phyloP scores from a whole-genome alignment of 805 yeast genomes.

The Saccharomycopsis fodiens region DNA sequence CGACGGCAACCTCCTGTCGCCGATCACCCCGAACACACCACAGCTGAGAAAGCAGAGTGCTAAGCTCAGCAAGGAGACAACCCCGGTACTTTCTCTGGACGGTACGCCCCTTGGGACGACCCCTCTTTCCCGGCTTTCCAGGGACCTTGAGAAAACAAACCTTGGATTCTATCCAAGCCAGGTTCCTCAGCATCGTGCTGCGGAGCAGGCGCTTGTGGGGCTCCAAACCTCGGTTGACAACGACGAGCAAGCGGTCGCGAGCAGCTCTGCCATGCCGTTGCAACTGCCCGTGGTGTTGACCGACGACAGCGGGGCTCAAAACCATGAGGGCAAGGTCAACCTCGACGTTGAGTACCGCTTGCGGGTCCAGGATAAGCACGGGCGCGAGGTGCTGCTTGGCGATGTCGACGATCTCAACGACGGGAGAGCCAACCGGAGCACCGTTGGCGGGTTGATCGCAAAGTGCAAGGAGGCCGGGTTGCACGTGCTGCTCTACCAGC shows the following conservation, averaged over 20 bases:
- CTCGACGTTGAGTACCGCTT: neutral
- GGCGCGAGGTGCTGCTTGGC: neutral
- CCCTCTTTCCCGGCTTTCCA: conserved; percentile 15
- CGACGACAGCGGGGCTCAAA: conserved; percentile 3
- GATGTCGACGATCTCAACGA: neutral
- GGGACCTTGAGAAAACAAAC: conserved; percentile 6
- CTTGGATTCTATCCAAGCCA: neutral
- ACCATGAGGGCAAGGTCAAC: neutral
- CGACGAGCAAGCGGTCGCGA: conserved; percentile 2
- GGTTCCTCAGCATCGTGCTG: neutral
- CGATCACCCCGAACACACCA: neutral
- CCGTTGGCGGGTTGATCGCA: neutral
- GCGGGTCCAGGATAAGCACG: neutral
- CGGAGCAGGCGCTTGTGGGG: conserved; percentile 10
- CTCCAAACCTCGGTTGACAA: conserved; percentile 4
- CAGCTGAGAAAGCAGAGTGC: neutral
- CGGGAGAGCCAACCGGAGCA: neutral
- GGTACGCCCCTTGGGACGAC: conserved; percentile 5
- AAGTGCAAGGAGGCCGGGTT: conserved; percentile 38
- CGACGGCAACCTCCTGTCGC: neutral
- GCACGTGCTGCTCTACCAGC: conserved; percentile 73
- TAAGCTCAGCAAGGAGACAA: neutral
- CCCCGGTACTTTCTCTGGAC: neutral
- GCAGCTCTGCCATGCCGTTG: conserved; percentile 6
- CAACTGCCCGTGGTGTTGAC: conserved; percentile 17